Conservation (phyloP, 1,284 basidiomycete genomes). For the Leccinum griseonigrum region DNA sequence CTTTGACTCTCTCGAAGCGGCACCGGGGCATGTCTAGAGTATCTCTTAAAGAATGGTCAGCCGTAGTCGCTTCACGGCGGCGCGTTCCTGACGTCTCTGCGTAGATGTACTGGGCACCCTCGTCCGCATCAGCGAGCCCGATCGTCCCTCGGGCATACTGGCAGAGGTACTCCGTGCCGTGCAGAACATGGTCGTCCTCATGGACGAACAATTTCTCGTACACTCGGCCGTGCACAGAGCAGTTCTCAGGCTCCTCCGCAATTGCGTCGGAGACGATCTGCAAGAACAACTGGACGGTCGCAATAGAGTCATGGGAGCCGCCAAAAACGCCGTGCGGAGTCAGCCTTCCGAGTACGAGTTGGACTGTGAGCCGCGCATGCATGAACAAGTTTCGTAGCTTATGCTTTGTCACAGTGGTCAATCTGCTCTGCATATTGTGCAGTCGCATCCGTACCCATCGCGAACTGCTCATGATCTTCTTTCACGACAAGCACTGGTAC, state of each 20-base stretch:
- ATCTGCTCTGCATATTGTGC: conserved; percentile 87
- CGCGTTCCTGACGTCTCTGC: conserved; percentile 7
- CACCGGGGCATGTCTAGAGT: conserved; percentile 88
- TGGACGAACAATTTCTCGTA: conserved; percentile 89
- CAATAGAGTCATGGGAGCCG: conserved; percentile 77
- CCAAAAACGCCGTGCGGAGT: conserved; percentile 61
- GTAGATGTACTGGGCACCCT: conserved; percentile 80
- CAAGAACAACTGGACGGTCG: conserved; percentile 80
- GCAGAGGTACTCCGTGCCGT: conserved; percentile 81
- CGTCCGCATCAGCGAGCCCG: conserved; percentile 81
- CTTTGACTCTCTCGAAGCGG: conserved; percentile 45
- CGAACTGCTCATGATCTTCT: conserved; percentile 92
- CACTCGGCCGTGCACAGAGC: conserved; percentile 90
- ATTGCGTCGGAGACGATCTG: conserved; percentile 88
- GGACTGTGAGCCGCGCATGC: conserved; percentile 57
- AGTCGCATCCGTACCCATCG: conserved; percentile 87
- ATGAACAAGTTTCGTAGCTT: neutral
- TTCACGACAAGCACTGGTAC: conserved; percentile 89
- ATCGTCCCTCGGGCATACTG: conserved; percentile 83
- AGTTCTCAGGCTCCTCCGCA: conserved; percentile 80
- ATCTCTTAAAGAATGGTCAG: conserved; percentile 84
- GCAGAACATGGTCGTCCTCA: conserved; percentile 83
- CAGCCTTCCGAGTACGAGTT: conserved; percentile 83
- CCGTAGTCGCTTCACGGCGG: neutral
- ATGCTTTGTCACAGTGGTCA: conserved; percentile 62